Base-by-base conservation (phyloP, 2,329 filamentous ascomycete species). In the Pseudomassariella vexata region DNA sequence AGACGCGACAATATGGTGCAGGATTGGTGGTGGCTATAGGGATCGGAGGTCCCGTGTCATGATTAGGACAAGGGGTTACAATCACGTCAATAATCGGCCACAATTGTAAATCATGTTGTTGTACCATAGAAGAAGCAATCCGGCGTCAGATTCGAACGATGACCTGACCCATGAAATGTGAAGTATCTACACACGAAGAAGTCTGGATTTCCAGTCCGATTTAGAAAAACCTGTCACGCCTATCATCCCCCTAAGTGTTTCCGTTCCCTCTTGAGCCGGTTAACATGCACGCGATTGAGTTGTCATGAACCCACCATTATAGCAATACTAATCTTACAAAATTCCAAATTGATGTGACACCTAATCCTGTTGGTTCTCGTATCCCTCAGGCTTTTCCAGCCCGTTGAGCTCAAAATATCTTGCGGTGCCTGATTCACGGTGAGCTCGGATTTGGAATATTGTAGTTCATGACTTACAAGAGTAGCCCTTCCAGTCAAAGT, bases 401-500 rank as follows among this genome's bases (percentile, higher is more conserved):
- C 79, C 74, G 59, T 89, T 94, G 49, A 88, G 60, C 27, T 95
- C 85, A 56, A 84, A 96, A 68, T 74, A 98, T 48, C 82, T 78
- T 20, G 84, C 76, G 32, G 90, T 95, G 67, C 85, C 85, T 90
- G 38, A 47, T 44, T 31, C 31, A 22, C 32, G 36, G 26, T 21
- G 9, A 19, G 8, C 15, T n/a, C 19, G 8, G 11, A 24, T 25
- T n/a, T n/a, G 33, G 22, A 11, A 9, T 16, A 24, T 5, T 26
- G 27, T 24, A 21, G 5, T 14, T 5, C 23, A 12, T 4, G 12
- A 68, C 85, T 69, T 76, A 94, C 89, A 96, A 57, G 87, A 95
- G 59, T 95, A 96, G 32, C 85, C 85, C 63, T 95, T 95, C 94
- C 94, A 98, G 63, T 98, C 92, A 70, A 98, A 98, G 68, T 98